Evolutionary conservation across 768 basidiomycete genomes (phyloP).

Genomic region (Tephrocybe rancida): DNA sequence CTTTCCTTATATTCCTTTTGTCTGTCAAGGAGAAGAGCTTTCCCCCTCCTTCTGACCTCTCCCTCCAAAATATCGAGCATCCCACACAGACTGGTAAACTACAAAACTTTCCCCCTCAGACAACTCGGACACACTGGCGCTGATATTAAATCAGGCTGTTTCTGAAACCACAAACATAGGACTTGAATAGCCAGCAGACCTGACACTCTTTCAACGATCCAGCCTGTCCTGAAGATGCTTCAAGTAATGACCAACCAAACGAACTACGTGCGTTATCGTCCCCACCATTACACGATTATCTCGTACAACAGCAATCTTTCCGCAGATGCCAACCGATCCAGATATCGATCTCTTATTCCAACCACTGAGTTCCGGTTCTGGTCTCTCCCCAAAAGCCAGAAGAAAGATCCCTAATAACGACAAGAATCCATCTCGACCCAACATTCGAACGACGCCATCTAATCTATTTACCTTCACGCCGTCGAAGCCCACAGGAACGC

Average conservation of each 20-base stretch:
- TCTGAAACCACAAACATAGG: too few relatives aligned
- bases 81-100: too few relatives aligned
- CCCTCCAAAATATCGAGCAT: not conserved
- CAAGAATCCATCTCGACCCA: constrained; percentile 6
- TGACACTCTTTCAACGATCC: not conserved
- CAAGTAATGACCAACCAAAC: not conserved
- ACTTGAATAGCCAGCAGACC: not conserved
- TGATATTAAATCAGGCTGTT: too few relatives aligned
- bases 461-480: constrained; percentile 8
- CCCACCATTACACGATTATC: not conserved
- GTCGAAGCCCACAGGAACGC: too few relatives aligned
- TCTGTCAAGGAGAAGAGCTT: constrained; percentile 10
- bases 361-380: not conserved
- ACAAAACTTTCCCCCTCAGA: too few relatives aligned
- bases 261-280: not conserved
- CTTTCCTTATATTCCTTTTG: constrained; percentile 13
- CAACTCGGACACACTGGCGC: too few relatives aligned
- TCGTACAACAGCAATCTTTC: not conserved
- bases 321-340: not conserved
- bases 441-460: constrained; percentile 16
- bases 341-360: not conserved
- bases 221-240: not conserved
- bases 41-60: not conserved
- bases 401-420: constrained; percentile 10
- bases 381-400: not conserved